Evolutionary conservation across 2,329 filamentous ascomycete species (phyloP), one percentile per base, ranked within the genome.

Genomic region (Decorospora gaudefroyi): DNA sequence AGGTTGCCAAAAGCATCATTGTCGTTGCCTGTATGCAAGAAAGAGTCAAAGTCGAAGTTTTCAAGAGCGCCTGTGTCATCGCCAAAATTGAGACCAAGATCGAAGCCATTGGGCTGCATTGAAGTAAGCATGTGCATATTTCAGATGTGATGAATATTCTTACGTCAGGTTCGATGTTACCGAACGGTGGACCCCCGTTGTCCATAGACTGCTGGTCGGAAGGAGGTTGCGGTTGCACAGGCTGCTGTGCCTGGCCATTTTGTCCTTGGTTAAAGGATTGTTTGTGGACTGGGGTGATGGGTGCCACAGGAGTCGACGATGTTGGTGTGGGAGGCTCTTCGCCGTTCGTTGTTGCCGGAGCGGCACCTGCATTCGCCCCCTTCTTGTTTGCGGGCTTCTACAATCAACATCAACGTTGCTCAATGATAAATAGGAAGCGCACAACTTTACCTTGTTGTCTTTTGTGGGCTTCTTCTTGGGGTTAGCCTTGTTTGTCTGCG

Each of bases 381-480:
- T 70, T 72, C 57, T 64, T 63, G 19, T 72, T 74, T 49, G 66
- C 59, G 51, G 66, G 62, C 59, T 71, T 72, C 67, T 73, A 55
- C 37, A 56, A 65, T 67, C 58, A 64, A 64, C 59, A 65, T 70
- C 59, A 70, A 65, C 55, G 52, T 44, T 61, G 61, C 51, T 57
- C 61, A 53, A 51, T 23, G 6, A 12, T 30, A 9, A 27, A 49
- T 18, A 22, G 48, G 44, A 52, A 57, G 42, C 48, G 49, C 58
- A 61, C 65, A 62, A 63, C 75, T 52, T 74, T 79, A 88, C 86
- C 83, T 89, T 88, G 70, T 85, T 87, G 4, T 80, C 75, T 49
- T 76, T 78, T 70, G 85, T 86, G 4, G 73, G 74, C 75, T 89
- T 88, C 79, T 92, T 92, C 54, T 89, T 90, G 1, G 87, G 86